Evolutionary conservation across 2,329 filamentous ascomycete species (phyloP).

Genomic region (Cephalotrichum gorgonifer): DNA sequence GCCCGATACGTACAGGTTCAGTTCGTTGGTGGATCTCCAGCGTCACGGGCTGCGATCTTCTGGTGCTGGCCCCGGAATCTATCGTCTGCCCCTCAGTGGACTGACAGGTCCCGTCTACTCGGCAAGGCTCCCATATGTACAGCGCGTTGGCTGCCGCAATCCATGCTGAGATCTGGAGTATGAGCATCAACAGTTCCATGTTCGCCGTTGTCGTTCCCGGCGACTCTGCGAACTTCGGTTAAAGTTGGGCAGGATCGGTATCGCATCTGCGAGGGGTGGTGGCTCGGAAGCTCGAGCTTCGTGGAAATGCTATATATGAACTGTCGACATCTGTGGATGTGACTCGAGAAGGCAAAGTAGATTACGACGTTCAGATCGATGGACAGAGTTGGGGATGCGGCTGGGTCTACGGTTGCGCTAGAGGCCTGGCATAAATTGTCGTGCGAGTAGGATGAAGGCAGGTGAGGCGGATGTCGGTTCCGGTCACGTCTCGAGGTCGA

Average conservation of each 20-base stretch:
- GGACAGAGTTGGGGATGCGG: neutral
- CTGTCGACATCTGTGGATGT: neutral
- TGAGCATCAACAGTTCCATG: neutral
- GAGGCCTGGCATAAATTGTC: too few species aligned
- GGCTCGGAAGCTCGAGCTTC: neutral
- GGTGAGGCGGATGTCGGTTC: too few species aligned
- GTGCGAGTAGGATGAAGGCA: too few species aligned
- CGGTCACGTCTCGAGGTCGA: too few species aligned
- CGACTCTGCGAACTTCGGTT: neutral
- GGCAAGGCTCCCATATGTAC: constrained; percentile 10
- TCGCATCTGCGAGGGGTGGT: neutral
- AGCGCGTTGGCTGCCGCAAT: constrained; percentile 6
- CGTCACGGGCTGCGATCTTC: constrained; percentile 1
- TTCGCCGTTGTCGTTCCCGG: neutral
- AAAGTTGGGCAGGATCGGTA: neutral
- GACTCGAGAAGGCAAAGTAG: neutral
- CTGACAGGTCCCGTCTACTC: constrained; percentile 7
- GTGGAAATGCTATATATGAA: neutral
- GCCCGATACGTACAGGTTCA: neutral
- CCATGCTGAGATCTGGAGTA: constrained; percentile 5
- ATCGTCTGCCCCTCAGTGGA: constrained; percentile 1
- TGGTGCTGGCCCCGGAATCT: neutral
- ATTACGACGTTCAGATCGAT: neutral
- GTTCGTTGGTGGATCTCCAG: neutral
- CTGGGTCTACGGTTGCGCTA: too few species aligned